A percentile compares a stretch with the other conserved stretches of the same genome.
phyloP scores from a whole-genome alignment of 768 basidiomycete genomes.

The Rhizopogon rudus region DNA sequence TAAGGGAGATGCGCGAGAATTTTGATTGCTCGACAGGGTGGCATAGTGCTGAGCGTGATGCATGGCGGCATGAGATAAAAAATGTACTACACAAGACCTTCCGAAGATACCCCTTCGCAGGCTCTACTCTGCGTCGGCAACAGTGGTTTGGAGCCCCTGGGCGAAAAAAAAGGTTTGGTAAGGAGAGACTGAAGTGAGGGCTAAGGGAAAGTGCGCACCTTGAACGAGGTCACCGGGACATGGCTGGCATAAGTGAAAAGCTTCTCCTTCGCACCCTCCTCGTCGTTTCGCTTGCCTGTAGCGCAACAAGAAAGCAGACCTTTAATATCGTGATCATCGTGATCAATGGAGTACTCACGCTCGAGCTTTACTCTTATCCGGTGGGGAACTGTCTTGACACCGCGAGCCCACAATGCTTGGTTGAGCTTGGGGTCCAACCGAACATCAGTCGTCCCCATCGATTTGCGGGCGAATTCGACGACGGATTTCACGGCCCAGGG shows the following conservation, averaged over 20 bases:
- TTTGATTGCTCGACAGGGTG: neutral
- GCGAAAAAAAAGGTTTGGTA: slow-evolving; percentile 8
- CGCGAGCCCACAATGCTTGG: slow-evolving; percentile 91
- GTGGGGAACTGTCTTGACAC: slow-evolving; percentile 92
- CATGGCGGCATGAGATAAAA: neutral
- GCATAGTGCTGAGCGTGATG: neutral
- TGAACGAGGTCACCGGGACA: slow-evolving; percentile 76
- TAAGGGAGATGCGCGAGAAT: neutral
- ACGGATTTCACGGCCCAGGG: slow-evolving; percentile 96
- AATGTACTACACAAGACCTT: neutral
- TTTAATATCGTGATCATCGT: slow-evolving; percentile 2
- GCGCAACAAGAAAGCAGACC: neutral
- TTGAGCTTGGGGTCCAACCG: slow-evolving; percentile 94
- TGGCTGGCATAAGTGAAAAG: slow-evolving; percentile 88
- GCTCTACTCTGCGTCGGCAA: slow-evolving; percentile 72
- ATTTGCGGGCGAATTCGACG: slow-evolving; percentile 83
- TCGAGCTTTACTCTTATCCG: slow-evolving; percentile 91
- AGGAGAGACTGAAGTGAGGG: neutral
- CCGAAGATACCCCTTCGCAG: neutral
- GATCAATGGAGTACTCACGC: slow-evolving; percentile 47
- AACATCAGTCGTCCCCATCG: slow-evolving; percentile 95
- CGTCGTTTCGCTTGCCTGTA: slow-evolving; percentile 95
- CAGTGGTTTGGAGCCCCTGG: slow-evolving; percentile 81
- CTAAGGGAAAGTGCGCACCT: slow-evolving; percentile 47
- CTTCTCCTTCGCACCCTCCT: slow-evolving; percentile 98